Evolutionary conservation across 1,284 basidiomycete genomes (phyloP), one percentile per base, ranked within the genome.

Genomic region (Boletus sp.): DNA sequence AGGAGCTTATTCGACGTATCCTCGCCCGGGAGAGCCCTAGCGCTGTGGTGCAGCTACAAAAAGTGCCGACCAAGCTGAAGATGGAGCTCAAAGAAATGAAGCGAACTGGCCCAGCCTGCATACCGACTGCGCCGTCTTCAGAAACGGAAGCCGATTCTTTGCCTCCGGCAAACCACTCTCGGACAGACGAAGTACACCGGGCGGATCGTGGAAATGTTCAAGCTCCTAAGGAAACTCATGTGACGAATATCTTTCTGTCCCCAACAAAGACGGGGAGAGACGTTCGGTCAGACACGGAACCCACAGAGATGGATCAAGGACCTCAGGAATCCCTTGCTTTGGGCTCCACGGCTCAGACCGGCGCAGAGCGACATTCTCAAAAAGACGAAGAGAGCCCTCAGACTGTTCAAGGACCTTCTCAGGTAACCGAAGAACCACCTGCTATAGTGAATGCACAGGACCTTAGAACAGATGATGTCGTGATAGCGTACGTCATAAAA

Each of bases 1-100:
- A 50, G 36, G 18, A 18, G 12, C 18, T 68, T 13, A 24, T 67
- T 45, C 56, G 11, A 53, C 15, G 4, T 8, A 42, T 67, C 29
- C 31, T 60, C 8, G 4, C 2, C 4, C n/a, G 31, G 35, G 56
- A 47, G 2, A 20, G n/a, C 7, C 1, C 12, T 31, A 31, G 20
- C 43, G 45, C 35, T 18, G 46, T 35, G 4, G 18, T 24, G 24
- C 24, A 18, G 13, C n/a, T 55, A n/a, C 60, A 65, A 49, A 11
- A 13, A 37, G 8, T 3, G 35, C 3, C n/a, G 18, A 2, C 39
- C n/a, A 4, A 11, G 18, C 18, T 11, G 39, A n/a, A 41, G n/a
- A 35, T 15, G 35, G 35, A 7, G 6, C 35, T 35, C 35, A 35
- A 6, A 15, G 39, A 24, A 41, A n/a, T 3, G 11, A 4, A 3